phyloP scores from a whole-genome alignment of 139 green algal genomes.

The Ettlia oleoabundans region DNA sequence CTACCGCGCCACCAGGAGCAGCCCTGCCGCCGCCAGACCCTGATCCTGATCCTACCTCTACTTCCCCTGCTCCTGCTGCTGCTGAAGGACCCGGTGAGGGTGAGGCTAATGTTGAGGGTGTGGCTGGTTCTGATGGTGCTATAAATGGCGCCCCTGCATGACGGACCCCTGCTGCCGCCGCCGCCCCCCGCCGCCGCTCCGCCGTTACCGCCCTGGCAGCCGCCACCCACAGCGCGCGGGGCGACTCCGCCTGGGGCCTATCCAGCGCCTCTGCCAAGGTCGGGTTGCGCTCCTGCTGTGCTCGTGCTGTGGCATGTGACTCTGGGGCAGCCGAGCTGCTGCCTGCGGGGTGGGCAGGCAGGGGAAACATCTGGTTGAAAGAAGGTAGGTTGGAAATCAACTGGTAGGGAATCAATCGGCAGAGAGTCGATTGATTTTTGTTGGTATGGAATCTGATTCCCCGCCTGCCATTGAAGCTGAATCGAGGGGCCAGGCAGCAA shows the following conservation, averaged over 20 bases:
- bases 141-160: neutral
- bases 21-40: no score
- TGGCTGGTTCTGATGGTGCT: neutral
- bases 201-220: neutral
- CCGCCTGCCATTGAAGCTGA: no score
- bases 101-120: no score
- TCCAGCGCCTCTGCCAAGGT: neutral
- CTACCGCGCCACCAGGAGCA: neutral
- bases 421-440: no score
- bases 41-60: no score
- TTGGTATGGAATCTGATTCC: no score
- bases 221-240: neutral
- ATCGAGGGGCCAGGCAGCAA: no score
- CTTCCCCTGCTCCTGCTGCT: neutral
- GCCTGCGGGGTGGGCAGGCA: neutral
- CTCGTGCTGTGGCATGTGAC: slow-evolving; percentile 1
- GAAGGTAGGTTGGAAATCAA: neutral
- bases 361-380: no score
- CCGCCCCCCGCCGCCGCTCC: neutral
- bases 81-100: no score
- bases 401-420: no score
- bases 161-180: neutral
- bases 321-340: slow-evolving; percentile 4
- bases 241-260: neutral
- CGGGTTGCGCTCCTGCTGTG: neutral